Base-by-base conservation (phyloP, 164 flowering plant genomes). In the Magnolia kwangsiensis region DNA sequence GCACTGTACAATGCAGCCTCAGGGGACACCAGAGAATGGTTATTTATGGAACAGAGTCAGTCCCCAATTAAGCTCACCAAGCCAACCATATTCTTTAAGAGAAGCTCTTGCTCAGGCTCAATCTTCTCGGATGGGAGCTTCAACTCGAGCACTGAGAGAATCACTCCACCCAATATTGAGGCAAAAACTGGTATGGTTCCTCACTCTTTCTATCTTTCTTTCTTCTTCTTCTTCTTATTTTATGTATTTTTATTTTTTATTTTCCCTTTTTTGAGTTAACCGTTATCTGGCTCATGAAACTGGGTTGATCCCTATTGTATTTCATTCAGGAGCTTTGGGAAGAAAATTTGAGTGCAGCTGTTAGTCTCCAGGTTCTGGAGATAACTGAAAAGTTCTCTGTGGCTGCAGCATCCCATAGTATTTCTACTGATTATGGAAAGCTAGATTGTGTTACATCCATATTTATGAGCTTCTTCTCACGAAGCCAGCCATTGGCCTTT, bases 31-130 rank as follows among this genome's bases (percentile, higher is more conserved):
- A 72, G 98, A 96, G 72, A 92, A 88, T 85, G 92, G 97, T 73
- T 87, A 90, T 78, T 73, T 90, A 83, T 94, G 99, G 98, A 95
- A 94, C 85, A 90, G 92, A 81, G 98, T 89, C 51, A 94, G 90
- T 85, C 94, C 99, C 75, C 99, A 96, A 84, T 76, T 96, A 81
- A 92, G 96, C 83, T 96, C 99, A 23, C 99, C 99, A 7, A 92
- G 91, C 83, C 99, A 96, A 82, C 99, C 99, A 71, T 96, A 94
- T 87, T 96, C 99, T 69, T 80, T 96, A 51, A 87, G 99, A 81
- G 99, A 96, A 86, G 99, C 99, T 75, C 93, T 96, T 51, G 99
- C 99, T 69, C 98, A 96, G 83, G 99, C 97, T 75, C 99, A 96
- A 79, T 96, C 99, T 68, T 96, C 99, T 27, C 89, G 98, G 79